Conservation (phyloP, 768 basidiomycete species). For the Rhizopogon salebrosus region DNA sequence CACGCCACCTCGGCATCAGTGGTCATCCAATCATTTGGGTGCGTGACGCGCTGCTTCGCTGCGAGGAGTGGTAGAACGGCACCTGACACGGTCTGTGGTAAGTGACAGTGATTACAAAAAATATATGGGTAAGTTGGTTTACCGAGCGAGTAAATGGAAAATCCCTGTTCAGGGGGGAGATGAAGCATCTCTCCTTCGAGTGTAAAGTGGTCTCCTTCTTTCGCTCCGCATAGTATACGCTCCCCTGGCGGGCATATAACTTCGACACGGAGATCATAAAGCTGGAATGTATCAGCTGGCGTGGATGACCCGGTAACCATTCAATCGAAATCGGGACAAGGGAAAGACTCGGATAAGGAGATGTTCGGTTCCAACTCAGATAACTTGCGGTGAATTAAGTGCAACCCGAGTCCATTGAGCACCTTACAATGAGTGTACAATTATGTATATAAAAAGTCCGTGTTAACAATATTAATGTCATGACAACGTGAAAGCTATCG, state of each 20-base stretch:
- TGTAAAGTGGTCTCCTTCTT: constrained; percentile 56
- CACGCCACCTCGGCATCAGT: constrained; percentile 62
- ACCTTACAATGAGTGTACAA: neutral
- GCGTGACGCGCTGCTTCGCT: constrained; percentile 55
- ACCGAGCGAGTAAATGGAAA: constrained; percentile 68
- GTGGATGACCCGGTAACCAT: neutral
- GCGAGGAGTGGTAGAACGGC: constrained; percentile 62
- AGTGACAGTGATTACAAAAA: neutral
- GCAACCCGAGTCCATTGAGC: neutral
- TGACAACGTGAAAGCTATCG: neutral
- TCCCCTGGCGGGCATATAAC: constrained; percentile 53
- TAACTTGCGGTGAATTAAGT: neutral
- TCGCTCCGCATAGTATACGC: constrained; percentile 60
- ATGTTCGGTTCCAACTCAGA: neutral
- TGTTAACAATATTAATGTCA: neutral
- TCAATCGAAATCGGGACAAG: neutral
- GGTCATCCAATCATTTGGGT: constrained; percentile 63
- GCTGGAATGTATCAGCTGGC: constrained; percentile 43
- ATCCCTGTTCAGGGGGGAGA: constrained; percentile 57
- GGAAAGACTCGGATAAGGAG: neutral
- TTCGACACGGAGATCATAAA: constrained; percentile 64
- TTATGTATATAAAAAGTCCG: neutral
- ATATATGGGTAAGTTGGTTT: constrained; percentile 3
- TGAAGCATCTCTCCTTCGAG: constrained; percentile 60
- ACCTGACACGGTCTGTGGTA: constrained; percentile 27